These are phyloP conservation scores for Bipolaris gigantea DNA, from an alignment of 2,329 filamentous ascomycete species.

Conservation along the genomic window DNA sequence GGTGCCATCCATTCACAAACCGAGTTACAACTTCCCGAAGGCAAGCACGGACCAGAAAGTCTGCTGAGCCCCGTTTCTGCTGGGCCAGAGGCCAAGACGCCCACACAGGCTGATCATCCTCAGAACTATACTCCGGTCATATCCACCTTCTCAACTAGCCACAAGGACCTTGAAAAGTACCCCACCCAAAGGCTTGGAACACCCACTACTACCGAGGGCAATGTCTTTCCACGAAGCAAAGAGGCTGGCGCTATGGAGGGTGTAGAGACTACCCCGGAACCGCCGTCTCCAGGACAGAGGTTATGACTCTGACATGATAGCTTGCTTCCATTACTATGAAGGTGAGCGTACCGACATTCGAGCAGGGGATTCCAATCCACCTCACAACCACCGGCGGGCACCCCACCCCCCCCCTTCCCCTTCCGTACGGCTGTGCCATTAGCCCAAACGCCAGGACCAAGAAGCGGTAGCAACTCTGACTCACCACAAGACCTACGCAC, in stretches of 20 bases:
- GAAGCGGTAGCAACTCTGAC: neutral
- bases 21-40: slow-evolving; percentile 17
- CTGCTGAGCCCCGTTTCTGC: slow-evolving; percentile 40
- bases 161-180: slow-evolving; percentile 54
- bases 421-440: neutral
- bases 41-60: slow-evolving; percentile 29
- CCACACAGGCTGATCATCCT: slow-evolving; percentile 43
- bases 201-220: slow-evolving; percentile 36
- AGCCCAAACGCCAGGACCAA: neutral
- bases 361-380: neutral
- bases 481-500: neutral
- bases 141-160: slow-evolving; percentile 56
- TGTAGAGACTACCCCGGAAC: slow-evolving; percentile 23
- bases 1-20: slow-evolving; percentile 27
- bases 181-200: slow-evolving; percentile 48
- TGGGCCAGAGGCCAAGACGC: slow-evolving; percentile 45
- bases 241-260: slow-evolving; percentile 34
- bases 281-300: slow-evolving; percentile 14
- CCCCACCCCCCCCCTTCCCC: too few relatives aligned
- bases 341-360: neutral
- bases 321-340: neutral
- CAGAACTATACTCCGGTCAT: slow-evolving; percentile 50
- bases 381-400: neutral
- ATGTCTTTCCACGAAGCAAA: slow-evolving; percentile 21
- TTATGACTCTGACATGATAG: slow-evolving; percentile 9